Percentiles rank a stretch among this genome's conserved stretches.
Evolutionary conservation across 1,284 basidiomycete genomes (phyloP).

Genomic region (Ganoderma meredithae): DNA sequence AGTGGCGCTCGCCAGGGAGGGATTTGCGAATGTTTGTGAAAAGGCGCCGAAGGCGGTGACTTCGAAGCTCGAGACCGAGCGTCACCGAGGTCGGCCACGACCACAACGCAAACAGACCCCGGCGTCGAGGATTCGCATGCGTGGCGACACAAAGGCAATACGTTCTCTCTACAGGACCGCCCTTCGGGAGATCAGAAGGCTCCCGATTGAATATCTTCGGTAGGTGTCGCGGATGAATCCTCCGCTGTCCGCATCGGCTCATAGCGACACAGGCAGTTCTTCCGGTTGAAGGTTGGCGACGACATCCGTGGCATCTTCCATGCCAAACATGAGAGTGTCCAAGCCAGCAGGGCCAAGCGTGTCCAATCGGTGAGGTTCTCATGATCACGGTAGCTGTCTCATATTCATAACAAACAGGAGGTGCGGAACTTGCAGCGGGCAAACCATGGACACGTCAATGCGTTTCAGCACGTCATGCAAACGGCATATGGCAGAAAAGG

Average conservation of each 20-base stretch:
- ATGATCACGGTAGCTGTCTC: neutral
- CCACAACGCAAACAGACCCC: neutral
- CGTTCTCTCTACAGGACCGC: slow-evolving; percentile 60
- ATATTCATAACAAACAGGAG: slow-evolving; percentile 50
- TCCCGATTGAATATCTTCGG: slow-evolving; percentile 71
- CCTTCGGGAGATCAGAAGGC: slow-evolving; percentile 55
- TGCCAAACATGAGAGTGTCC: slow-evolving; percentile 39
- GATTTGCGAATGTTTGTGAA: neutral
- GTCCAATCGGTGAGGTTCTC: slow-evolving; percentile 52
- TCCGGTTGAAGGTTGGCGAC: slow-evolving; percentile 64
- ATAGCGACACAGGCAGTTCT: slow-evolving; percentile 62
- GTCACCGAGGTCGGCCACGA: neutral
- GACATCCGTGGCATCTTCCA: slow-evolving; percentile 52
- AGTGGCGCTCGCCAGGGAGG: neutral
- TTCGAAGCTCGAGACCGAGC: neutral
- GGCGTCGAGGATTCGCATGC: slow-evolving; percentile 18
- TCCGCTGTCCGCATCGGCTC: slow-evolving; percentile 23
- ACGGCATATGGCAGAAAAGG: slow-evolving; percentile 84
- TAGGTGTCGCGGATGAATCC: slow-evolving; percentile 39
- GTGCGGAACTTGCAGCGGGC: slow-evolving; percentile 63
- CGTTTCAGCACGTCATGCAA: slow-evolving; percentile 70
- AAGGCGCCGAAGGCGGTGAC: neutral
- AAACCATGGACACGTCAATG: slow-evolving; percentile 57
- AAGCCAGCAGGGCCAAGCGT: slow-evolving; percentile 54
- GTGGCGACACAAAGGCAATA: slow-evolving; percentile 33